Evolutionary conservation across 2,329 filamentous ascomycete genomes (phyloP).

Genomic region (Spiromastix sp.): DNA sequence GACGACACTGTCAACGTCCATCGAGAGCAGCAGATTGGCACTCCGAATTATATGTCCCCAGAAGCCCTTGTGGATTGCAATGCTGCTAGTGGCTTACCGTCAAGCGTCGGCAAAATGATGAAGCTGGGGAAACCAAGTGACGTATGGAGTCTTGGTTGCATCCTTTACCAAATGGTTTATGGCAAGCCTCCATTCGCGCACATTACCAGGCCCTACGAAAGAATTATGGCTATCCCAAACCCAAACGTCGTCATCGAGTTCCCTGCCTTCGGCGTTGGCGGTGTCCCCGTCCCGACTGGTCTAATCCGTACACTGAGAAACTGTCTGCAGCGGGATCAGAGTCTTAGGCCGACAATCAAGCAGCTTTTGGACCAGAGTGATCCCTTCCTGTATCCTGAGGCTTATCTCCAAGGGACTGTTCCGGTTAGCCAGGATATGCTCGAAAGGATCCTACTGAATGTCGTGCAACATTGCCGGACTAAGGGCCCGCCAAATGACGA

Average conservation of each 20-base stretch:
- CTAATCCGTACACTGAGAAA: constrained; percentile 46
- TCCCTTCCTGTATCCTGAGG: constrained; percentile 49
- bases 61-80: constrained; percentile 88
- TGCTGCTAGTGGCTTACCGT: constrained; percentile 42
- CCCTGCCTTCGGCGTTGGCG: constrained; percentile 35
- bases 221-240: constrained; percentile 51
- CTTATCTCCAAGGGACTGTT: constrained; percentile 34
- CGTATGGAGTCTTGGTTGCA: constrained; percentile 92
- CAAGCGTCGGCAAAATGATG: constrained; percentile 60
- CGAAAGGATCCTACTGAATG: constrained; percentile 47
- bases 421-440: constrained; percentile 49
- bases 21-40: constrained; percentile 88
- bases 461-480: constrained; percentile 49
- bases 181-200: constrained; percentile 93
- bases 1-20: constrained; percentile 97
- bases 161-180: constrained; percentile 96
- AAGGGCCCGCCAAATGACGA: constrained; percentile 46
- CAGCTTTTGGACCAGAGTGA: constrained; percentile 47
- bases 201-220: constrained; percentile 74
- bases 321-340: constrained; percentile 50
- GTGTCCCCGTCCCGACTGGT: constrained; percentile 43
- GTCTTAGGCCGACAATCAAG: constrained; percentile 45
- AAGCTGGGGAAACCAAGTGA: constrained; percentile 94
- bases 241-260: constrained; percentile 39
- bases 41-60: constrained; percentile 97